phyloP scores from a whole-genome alignment of 331 rosid species.

The Erythrophleum ivorense region DNA sequence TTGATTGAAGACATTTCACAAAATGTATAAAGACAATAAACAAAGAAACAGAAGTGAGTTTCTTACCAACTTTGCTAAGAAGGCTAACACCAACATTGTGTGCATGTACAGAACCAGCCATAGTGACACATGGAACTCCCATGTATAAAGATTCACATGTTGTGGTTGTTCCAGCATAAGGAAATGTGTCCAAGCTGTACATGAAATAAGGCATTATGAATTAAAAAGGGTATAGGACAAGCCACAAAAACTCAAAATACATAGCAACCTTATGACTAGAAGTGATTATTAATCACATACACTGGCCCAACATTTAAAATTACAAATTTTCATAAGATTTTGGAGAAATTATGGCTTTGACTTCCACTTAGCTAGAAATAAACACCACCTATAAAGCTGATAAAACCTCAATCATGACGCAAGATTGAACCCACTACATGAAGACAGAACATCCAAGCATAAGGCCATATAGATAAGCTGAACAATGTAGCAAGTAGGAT shows the following conservation, averaged over 20 bases:
- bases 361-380: slow-evolving; percentile 10
- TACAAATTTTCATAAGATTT: background rate
- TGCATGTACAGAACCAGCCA: slow-evolving; percentile 98
- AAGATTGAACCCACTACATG: slow-evolving; percentile 4
- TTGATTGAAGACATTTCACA: slow-evolving; percentile 10
- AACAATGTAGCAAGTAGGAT: background rate
- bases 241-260: slow-evolving; percentile 15
- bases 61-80: slow-evolving; percentile 86
- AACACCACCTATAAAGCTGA: background rate
- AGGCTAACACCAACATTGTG: slow-evolving; percentile 99
- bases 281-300: background rate
- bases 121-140: slow-evolving; percentile 99
- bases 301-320: background rate
- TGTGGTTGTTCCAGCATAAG: slow-evolving; percentile 98
- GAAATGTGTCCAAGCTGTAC: slow-evolving; percentile 95
- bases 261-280: background rate
- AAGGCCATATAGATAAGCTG: background rate
- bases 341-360: background rate
- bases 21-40: background rate
- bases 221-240: slow-evolving; percentile 9
- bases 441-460: background rate
- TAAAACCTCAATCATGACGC: background rate
- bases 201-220: slow-evolving; percentile 28
- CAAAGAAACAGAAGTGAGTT: slow-evolving; percentile 14
- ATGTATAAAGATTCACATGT: slow-evolving; percentile 95